Evolutionary conservation across 352 stramenopile species (phyloP), one percentile per base, ranked within the genome.

Genomic region (Phytopythium helicoides): DNA sequence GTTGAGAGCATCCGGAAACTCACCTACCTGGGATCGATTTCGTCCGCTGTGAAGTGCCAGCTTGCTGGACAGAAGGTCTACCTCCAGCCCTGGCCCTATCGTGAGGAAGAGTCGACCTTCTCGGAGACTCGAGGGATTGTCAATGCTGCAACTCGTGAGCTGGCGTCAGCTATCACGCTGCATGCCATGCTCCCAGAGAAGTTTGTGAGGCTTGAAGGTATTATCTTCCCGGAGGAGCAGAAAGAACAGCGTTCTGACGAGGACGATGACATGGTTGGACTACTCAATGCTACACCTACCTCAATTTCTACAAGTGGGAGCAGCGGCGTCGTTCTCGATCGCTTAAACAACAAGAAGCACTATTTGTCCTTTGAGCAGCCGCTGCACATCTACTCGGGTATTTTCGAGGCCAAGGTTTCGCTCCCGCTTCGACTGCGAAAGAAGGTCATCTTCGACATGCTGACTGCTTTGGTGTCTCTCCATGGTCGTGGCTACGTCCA

Each of bases 301-400:
- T n/a, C 21, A 1, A 11, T 22, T n/a, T 3, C 16, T 10, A 60
- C 56, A 49, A 71, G 68, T 23, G 68, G 73, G 39, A 64, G 65
- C 11, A 66, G 71, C 15, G 64, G 67, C 1, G 65, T 66, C 47
- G 47, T 49, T 21, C 21, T 68, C 8, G 68, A 71, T 37, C 66
- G 60, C 2, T 38, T 92, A 23, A 39, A 71, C 8, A 54, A 31
- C 19, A 48, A 66, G 26, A 77, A 73, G 31, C 79, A 95, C 51
- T 95, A 92, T 53, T 62, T 91, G 26, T 81, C 77, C 21, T 93
- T 90, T 37, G 81, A 90, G 52, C 74, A 91, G 47, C 85, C 85
- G 1, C 49, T 92, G 46, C 82, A 95, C 58, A 75, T 88, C 56
- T 81, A 87, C 35, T 83, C 82, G 6, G 77, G 79, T 5, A 73